Percentiles rank a stretch among this genome's conserved stretches.
Evolutionary conservation across 2,329 filamentous ascomycete genomes (phyloP).

Genomic region (Rhynchosporium secalis): DNA sequence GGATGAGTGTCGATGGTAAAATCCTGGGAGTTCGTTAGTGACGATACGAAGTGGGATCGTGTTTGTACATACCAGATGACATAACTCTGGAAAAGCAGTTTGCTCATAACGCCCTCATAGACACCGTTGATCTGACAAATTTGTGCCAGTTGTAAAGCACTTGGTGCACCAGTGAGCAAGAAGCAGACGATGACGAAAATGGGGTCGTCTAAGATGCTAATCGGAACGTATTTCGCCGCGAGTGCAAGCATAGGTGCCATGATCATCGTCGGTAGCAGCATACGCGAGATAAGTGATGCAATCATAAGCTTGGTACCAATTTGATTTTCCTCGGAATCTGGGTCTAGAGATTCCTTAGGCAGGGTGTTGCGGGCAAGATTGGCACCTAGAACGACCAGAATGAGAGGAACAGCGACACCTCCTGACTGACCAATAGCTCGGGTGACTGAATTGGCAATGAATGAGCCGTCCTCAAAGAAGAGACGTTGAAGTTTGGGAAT

Average conservation of each 20-base stretch:
- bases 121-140: constrained; percentile 99
- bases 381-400: constrained; percentile 90
- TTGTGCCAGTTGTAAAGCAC: constrained; percentile 90
- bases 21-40: constrained; percentile 60
- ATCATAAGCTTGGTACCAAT: constrained; percentile 77
- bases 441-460: constrained; percentile 90
- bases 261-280: constrained; percentile 86
- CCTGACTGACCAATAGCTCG: constrained; percentile 82
- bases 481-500: constrained; percentile 77
- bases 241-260: constrained; percentile 90
- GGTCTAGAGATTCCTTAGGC: constrained; percentile 57
- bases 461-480: constrained; percentile 87
- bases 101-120: constrained; percentile 92
- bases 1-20: constrained; percentile 83
- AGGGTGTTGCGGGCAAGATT: constrained; percentile 92
- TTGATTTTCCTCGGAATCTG: constrained; percentile 68
- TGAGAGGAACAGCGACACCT: constrained; percentile 89
- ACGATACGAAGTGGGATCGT: not conserved
- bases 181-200: constrained; percentile 99
- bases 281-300: constrained; percentile 82
- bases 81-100: constrained; percentile 92
- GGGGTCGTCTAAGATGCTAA: constrained; percentile 94
- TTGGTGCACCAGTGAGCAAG: constrained; percentile 89
- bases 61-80: constrained; percentile 73
- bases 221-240: constrained; percentile 83